Base-by-base conservation (phyloP, 768 basidiomycete species). In the Clitopilus passeckerianus region DNA sequence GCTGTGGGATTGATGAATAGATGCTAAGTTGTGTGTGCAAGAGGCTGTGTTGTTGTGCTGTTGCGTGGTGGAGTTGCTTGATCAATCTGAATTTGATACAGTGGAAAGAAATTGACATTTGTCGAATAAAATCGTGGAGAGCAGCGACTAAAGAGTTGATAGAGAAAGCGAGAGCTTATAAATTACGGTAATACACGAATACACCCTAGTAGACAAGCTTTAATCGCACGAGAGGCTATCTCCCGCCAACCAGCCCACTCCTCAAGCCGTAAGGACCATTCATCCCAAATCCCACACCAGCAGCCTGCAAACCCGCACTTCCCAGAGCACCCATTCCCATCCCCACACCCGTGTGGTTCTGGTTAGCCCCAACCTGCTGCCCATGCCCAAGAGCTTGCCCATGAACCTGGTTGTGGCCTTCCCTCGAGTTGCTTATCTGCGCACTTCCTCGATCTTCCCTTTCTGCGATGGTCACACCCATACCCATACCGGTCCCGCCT, bases 401-500 rank as follows among this genome's bases (percentile, higher is more conserved):
- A 20, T 50, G 46, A 50, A 41, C 37, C 37, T 14, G 37, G n/a
- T 50, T 18, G 10, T 50, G 46, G n/a, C 46, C 46, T 23, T 50
- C n/a, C 10, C n/a, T 50, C 46, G n/a, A 12, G 18, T 50, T 50
- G 20, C 34, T 30, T 1, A 30, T 60, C 44, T 27, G 54, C 20
- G 34, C 30, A n/a, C 54, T 33, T 33, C 69, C 77, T 59, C 90
- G 79, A 65, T 92, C 90, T 60, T 91, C 90, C 16, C 89, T 79
- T 71, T 91, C 90, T 23, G 90, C 90, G 53, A 91, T 85, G n/a
- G 90, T 92, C 46, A 87, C 86, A 2, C 88, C 89, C 46, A 50
- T 50, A 20, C 88, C 87, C 54, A 89, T 77, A 18, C 80, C 80
- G 0, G 79, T 79, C 67, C 90, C 89, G 10, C 82, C 76, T 50